Evolutionary conservation across 257 asterid genomes (phyloP).

Genomic region (Verbena officinalis): DNA sequence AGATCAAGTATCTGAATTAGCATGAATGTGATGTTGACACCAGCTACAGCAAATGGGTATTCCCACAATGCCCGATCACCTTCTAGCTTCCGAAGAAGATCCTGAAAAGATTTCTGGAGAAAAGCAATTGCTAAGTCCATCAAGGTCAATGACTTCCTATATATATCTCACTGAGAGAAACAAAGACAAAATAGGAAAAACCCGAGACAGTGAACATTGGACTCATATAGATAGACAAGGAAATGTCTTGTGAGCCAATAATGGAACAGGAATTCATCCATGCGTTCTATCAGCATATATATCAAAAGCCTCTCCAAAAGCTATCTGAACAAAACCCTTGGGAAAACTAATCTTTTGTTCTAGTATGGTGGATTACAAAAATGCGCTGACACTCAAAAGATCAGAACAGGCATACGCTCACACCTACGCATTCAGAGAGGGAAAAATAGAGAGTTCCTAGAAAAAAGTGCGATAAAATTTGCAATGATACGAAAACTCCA

Average conservation of each 20-base stretch:
- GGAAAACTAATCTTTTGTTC: background rate
- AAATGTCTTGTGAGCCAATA: constrained; percentile 9
- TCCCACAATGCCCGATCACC: constrained; percentile 98
- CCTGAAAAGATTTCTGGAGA: constrained; percentile 88
- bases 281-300: background rate
- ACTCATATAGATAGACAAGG: constrained; percentile 5
- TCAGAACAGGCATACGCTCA: background rate
- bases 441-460: constrained; percentile 14
- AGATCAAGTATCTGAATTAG: constrained; percentile 99
- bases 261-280: background rate
- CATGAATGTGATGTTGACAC: constrained; percentile 97
- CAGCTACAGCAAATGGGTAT: constrained; percentile 99
- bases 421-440: constrained; percentile 10
- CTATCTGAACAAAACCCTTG: background rate
- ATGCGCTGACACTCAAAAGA: background rate
- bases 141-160: constrained; percentile 8
- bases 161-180: background rate
- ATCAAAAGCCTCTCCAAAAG: background rate
- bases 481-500: no score
- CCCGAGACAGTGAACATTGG: background rate
- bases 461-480: no score
- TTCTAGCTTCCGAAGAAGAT: constrained; percentile 92
- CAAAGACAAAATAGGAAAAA: constrained; percentile 16
- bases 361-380: constrained; percentile 6
- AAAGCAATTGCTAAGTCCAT: constrained; percentile 26